Percentiles rank a stretch among this genome's conserved stretches.
These are phyloP conservation scores for Cladosporium colombiae DNA, from an alignment of 2,329 filamentous ascomycete genomes.

Conservation along the genomic window DNA sequence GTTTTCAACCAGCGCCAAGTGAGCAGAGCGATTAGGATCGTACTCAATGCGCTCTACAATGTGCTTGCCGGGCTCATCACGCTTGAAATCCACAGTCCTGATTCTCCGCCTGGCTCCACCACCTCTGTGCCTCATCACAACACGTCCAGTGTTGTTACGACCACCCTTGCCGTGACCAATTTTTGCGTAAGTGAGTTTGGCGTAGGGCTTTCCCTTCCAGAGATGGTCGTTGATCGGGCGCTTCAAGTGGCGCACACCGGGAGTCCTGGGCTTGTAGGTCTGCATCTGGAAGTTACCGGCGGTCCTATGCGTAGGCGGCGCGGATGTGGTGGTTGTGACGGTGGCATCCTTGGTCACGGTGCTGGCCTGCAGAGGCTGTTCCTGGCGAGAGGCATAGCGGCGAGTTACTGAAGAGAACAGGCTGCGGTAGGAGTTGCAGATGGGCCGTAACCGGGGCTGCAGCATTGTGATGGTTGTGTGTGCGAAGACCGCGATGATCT, in stretches of 20 bases:
- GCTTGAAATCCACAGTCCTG: conserved; percentile 84
- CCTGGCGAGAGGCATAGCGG: conserved; percentile 48
- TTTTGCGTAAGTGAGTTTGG: conserved; percentile 84
- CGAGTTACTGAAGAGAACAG: conserved; percentile 49
- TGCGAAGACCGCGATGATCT: conserved; percentile 13
- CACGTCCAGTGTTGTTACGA: conserved; percentile 79
- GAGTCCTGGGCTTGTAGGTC: conserved; percentile 91
- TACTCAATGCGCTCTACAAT: conserved; percentile 93
- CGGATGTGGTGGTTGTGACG: conserved; percentile 32
- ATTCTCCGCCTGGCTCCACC: conserved; percentile 92
- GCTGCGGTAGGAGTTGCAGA: conserved; percentile 53
- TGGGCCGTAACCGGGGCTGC: conserved; percentile 62
- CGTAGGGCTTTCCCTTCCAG: conserved; percentile 86
- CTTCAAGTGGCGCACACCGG: conserved; percentile 86
- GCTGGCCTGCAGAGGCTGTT: conserved; percentile 23
- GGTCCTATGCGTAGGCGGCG: conserved; percentile 33
- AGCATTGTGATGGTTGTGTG: conserved; percentile 53
- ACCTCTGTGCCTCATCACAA: conserved; percentile 89
- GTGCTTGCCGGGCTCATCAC: conserved; percentile 77
- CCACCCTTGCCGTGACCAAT: conserved; percentile 92
- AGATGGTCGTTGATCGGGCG: conserved; percentile 94
- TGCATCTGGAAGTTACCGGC: conserved; percentile 56
- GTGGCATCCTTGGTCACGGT: conserved; percentile 32
- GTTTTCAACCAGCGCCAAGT: conserved; percentile 83
- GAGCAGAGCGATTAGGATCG: conserved; percentile 88